Conservation (phyloP, 345 rosid genomes). For the Camelina neglecta region DNA sequence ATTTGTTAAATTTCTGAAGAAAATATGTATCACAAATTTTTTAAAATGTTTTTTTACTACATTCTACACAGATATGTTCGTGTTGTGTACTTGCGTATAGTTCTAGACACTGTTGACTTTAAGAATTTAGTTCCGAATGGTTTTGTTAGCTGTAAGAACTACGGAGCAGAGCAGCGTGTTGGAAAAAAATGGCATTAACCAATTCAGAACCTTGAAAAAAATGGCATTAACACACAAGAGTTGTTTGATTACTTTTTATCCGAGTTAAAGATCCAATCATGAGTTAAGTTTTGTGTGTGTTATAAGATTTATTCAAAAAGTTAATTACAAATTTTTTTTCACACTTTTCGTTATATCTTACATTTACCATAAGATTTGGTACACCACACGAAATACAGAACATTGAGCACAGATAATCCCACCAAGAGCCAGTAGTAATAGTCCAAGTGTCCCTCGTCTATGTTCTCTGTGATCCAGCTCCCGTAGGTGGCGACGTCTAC, state of each 20-base stretch:
- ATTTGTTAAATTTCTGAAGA: background rate
- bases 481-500: slow-evolving; percentile 43
- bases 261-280: too few species aligned
- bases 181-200: too few species aligned
- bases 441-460: slow-evolving; percentile 61
- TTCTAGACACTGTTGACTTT: background rate
- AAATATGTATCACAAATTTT: background rate
- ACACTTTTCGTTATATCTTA: background rate
- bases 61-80: background rate
- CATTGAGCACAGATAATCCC: slow-evolving; percentile 46
- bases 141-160: too few species aligned
- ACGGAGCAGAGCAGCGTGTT: too few species aligned
- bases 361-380: slow-evolving; percentile 55
- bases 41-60: too few species aligned
- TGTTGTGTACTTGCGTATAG: background rate
- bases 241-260: too few species aligned
- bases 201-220: too few species aligned
- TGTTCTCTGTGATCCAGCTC: slow-evolving; percentile 58
- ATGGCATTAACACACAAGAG: too few species aligned
- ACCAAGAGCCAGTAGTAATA: slow-evolving; percentile 58
- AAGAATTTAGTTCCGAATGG: background rate
- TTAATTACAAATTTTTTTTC: background rate
- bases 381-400: slow-evolving; percentile 48
- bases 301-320: too few species aligned
- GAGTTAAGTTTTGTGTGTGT: too few species aligned